These are phyloP conservation scores for Trifolium dubium DNA, from an alignment of 306 rosid genomes.

Conservation along the genomic window DNA sequence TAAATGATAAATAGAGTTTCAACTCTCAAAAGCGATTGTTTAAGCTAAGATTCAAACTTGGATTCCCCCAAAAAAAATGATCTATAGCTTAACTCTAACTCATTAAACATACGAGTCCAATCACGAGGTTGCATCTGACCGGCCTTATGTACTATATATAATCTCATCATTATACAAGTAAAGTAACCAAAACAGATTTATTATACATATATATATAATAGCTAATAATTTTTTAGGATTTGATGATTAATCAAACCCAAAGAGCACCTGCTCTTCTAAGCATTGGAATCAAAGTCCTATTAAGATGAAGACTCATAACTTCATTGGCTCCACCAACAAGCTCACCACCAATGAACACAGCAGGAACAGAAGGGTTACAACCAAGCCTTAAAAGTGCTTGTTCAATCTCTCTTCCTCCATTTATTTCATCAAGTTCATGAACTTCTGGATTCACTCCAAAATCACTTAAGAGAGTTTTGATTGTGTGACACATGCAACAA, in stretches of 20 bases:
- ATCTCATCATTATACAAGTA: conserved; percentile 33
- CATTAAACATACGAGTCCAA: not conserved
- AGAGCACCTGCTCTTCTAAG: conserved; percentile 79
- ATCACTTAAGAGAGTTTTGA: conserved; percentile 71
- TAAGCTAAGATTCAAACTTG: not conserved
- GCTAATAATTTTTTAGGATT: not conserved
- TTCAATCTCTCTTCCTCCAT: conserved; percentile 79
- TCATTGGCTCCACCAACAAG: conserved; percentile 89
- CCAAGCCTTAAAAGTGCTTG: conserved; percentile 83
- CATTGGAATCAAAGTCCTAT: conserved; percentile 82
- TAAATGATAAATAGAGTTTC: not conserved
- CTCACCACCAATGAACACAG: conserved; percentile 85
- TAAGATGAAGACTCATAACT: conserved; percentile 89
- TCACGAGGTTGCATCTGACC: not conserved
- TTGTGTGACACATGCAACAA: conserved; percentile 87
- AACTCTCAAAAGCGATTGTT: not conserved
- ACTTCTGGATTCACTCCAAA: conserved; percentile 87
- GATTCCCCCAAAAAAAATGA: not conserved
- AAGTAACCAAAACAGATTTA: conserved; percentile 38
- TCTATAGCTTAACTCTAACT: not conserved
- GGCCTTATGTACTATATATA: conserved; percentile 24
- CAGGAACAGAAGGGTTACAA: conserved; percentile 81
- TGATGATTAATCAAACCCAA: conserved; percentile 62
- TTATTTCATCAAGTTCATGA: conserved; percentile 79
- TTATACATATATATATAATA: conserved; percentile 8